These are phyloP conservation scores for Cymbopogon citratus DNA, from an alignment of 176 grass and related monocot species.

Conservation along the genomic window DNA sequence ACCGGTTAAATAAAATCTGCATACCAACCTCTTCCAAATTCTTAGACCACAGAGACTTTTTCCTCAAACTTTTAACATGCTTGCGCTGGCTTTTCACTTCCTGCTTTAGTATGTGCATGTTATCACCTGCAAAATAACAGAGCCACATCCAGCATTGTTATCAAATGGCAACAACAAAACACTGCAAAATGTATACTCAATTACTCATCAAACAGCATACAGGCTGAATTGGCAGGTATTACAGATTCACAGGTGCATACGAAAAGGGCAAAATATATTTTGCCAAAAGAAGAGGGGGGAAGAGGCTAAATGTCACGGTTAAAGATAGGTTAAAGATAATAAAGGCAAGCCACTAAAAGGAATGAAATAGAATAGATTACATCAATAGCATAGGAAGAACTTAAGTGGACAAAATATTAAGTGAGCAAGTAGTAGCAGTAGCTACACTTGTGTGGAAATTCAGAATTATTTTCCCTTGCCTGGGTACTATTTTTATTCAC, in stretches of 20 bases:
- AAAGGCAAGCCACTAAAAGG: not conserved
- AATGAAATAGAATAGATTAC: not conserved
- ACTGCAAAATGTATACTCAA: not conserved
- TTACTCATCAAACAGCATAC: not conserved
- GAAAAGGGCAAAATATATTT: not conserved
- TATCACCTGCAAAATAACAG: constrained; percentile 60
- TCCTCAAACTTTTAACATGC: constrained; percentile 79
- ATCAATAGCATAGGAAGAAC: not conserved
- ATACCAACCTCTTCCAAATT: constrained; percentile 93
- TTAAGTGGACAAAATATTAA: not conserved
- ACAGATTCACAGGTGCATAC: not conserved
- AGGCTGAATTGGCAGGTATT: not conserved
- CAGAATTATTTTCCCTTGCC: not conserved
- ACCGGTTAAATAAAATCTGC: constrained; percentile 29
- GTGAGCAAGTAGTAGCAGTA: not conserved
- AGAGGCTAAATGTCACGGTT: not conserved
- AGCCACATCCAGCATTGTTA: constrained; percentile 6
- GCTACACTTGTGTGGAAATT: not conserved
- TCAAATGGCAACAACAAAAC: constrained; percentile 10
- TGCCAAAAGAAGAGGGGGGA: not conserved
- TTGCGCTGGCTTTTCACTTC: constrained; percentile 81
- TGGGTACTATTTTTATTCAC: constrained; percentile 8
- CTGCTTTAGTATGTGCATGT: constrained; percentile 81
- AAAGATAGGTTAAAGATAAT: not conserved
- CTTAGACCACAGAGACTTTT: constrained; percentile 91